A percentile compares a stretch with the other conserved stretches of the same genome.
Evolutionary conservation across 768 basidiomycete genomes (phyloP).

Genomic region (Suillus americanus): DNA sequence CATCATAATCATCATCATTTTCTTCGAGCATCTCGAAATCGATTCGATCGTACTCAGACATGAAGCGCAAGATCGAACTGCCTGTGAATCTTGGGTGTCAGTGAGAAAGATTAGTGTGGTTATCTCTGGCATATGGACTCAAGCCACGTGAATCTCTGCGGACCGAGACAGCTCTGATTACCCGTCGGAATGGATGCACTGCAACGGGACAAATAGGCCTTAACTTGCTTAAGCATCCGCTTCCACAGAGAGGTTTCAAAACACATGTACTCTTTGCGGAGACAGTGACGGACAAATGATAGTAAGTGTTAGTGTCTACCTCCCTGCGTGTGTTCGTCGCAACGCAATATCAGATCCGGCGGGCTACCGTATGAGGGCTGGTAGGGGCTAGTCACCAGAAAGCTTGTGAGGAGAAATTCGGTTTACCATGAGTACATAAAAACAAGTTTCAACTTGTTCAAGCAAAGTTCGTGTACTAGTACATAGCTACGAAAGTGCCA

Average conservation of each 20-base stretch:
- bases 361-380: background rate
- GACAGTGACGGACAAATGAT: background rate
- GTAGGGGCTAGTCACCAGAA: background rate
- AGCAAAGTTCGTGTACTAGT: background rate
- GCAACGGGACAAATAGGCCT: background rate
- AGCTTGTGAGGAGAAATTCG: background rate
- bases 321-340: background rate
- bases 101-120: conserved; percentile 4
- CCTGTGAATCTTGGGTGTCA: background rate
- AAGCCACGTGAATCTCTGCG: background rate
- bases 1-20: conserved; percentile 34
- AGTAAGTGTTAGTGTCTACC: background rate
- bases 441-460: background rate
- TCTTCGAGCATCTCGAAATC: conserved; percentile 20
- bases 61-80: background rate
- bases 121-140: background rate
- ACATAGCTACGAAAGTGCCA: background rate
- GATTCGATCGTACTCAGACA: conserved; percentile 22
- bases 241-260: background rate
- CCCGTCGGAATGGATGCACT: background rate
- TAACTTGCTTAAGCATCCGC: background rate
- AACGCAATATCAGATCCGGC: background rate
- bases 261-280: background rate
- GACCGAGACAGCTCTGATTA: background rate
- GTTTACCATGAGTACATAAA: background rate